Conservation (phyloP, 192 early-diverging fungal species). For the Martensiomyces pterosporus region DNA sequence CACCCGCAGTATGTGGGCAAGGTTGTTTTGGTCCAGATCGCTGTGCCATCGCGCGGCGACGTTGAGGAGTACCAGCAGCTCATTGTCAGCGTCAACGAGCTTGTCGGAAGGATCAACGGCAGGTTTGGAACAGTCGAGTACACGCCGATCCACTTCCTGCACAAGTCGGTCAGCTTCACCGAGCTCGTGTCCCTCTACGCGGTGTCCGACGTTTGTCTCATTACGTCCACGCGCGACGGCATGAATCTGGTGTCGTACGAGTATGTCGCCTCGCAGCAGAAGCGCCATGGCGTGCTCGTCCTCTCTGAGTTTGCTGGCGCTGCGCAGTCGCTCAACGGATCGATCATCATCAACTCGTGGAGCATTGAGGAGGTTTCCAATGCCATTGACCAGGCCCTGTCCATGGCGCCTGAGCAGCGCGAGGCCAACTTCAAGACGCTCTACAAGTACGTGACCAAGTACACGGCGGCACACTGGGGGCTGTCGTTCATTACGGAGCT, state of each 20-base stretch:
- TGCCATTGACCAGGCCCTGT: conserved; percentile 86
- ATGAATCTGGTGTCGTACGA: conserved; percentile 99
- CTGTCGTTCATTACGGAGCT: conserved; percentile 89
- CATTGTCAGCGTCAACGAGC: conserved; percentile 88
- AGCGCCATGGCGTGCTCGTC: conserved; percentile 91
- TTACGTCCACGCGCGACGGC: conserved; percentile 97
- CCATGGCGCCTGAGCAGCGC: conserved; percentile 80
- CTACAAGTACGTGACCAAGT: conserved; percentile 91
- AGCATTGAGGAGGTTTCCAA: conserved; percentile 93
- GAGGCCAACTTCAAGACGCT: conserved; percentile 87
- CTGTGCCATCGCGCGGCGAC: conserved; percentile 96
- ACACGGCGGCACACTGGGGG: conserved; percentile 98
- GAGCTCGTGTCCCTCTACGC: conserved; percentile 97
- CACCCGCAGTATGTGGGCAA: conserved; percentile 92
- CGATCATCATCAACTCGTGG: conserved; percentile 99
- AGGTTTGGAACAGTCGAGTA: conserved; percentile 92
- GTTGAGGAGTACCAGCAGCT: conserved; percentile 98
- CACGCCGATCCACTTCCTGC: conserved; percentile 97
- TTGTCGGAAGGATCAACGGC: conserved; percentile 98
- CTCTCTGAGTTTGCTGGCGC: conserved; percentile 98
- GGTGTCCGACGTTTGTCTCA: conserved; percentile 91
- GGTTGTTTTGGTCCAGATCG: conserved; percentile 94
- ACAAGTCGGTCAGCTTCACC: conserved; percentile 91
- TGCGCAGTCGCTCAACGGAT: conserved; percentile 95
- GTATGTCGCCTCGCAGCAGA: conserved; percentile 91